Percentiles rank a stretch among this genome's conserved stretches.
Evolutionary conservation across 495 filamentous ascomycete genomes (phyloP).

Genomic region (Trypethelium eluteriae): DNA sequence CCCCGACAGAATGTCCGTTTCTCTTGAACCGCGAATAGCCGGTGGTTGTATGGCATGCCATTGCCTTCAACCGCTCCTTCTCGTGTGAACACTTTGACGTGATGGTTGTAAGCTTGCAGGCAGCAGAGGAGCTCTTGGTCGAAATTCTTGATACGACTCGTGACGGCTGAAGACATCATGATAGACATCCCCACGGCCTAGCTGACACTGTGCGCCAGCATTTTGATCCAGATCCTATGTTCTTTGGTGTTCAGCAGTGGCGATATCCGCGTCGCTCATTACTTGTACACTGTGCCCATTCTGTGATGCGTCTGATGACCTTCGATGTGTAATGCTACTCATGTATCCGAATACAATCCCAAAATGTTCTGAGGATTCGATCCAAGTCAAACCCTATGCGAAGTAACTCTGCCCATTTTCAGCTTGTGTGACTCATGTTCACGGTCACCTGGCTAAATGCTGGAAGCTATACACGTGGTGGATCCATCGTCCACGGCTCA

Average conservation of each 20-base stretch:
- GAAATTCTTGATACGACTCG: background rate
- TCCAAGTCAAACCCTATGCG: background rate
- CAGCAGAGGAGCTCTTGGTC: background rate
- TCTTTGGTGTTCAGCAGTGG: background rate
- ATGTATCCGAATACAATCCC: background rate
- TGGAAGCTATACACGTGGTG: background rate
- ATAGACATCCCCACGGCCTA: too few species aligned
- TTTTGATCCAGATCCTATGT: background rate
- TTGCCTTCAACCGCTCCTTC: background rate
- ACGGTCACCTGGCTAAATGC: background rate
- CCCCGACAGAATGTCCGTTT: slow-evolving; percentile 26
- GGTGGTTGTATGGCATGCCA: background rate
- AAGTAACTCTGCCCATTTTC: background rate
- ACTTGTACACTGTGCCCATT: background rate
- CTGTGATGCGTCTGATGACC: background rate
- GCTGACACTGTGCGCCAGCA: background rate
- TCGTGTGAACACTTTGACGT: background rate
- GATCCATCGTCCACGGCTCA: background rate
- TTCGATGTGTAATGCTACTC: background rate
- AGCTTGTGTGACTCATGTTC: background rate
- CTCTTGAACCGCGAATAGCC: slow-evolving; percentile 32
- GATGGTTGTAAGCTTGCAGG: background rate
- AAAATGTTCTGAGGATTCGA: background rate
- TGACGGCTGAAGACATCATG: background rate
- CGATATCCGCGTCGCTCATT: background rate